Conservation (phyloP, 768 basidiomycete genomes). For the Glaciozyma antarctica region DNA sequence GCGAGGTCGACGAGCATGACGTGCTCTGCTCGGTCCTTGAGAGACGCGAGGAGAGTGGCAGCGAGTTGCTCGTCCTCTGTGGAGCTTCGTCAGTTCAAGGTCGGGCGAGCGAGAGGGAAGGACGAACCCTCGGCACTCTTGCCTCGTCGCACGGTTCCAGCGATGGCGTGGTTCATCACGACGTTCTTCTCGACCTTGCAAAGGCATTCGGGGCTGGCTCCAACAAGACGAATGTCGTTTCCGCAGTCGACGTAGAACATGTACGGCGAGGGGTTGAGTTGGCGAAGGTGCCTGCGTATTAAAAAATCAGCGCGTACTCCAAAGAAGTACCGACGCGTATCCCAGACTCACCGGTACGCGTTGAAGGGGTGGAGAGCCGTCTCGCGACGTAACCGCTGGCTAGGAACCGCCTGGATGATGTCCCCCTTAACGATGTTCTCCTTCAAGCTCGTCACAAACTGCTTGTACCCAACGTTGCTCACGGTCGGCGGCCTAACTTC, state of each 20-base stretch:
- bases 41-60: constrained; percentile 63
- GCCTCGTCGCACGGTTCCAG: constrained; percentile 84
- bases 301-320: background rate
- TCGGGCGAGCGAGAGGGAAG: background rate
- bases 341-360: constrained; percentile 55
- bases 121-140: constrained; percentile 68
- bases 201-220: constrained; percentile 92
- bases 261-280: constrained; percentile 95
- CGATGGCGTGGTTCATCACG: constrained; percentile 95
- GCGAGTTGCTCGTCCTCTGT: constrained; percentile 83
- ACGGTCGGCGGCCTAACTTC: constrained; percentile 54
- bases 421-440: constrained; percentile 91
- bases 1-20: constrained; percentile 99
- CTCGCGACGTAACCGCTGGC: constrained; percentile 74
- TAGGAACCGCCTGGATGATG: constrained; percentile 98
- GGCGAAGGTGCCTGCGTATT: constrained; percentile 54
- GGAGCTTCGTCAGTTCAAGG: background rate
- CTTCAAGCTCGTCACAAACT: constrained; percentile 82
- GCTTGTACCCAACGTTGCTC: constrained; percentile 90
- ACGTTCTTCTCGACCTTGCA: constrained; percentile 86
- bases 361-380: constrained; percentile 93
- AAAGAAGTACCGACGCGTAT: background rate
- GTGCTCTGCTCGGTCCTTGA: constrained; percentile 94
- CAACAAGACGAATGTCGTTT: constrained; percentile 86
- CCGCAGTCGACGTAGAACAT: constrained; percentile 93